Evolutionary conservation across 192 early-diverging fungal genomes (phyloP).

Genomic region (Mortierella hygrophila): DNA sequence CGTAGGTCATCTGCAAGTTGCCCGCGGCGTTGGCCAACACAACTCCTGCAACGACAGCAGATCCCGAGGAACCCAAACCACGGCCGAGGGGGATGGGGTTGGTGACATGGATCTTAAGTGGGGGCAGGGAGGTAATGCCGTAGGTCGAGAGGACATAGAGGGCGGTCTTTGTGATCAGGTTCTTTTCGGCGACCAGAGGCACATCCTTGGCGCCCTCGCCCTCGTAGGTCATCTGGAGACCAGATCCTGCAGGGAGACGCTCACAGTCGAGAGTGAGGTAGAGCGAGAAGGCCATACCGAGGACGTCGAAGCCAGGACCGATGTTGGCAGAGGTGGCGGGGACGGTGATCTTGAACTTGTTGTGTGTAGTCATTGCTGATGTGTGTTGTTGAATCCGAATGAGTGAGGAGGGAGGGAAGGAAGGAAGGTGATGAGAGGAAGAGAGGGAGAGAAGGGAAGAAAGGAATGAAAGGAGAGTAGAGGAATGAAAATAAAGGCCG

Average conservation of each 20-base stretch:
- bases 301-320: constrained; percentile 97
- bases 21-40: constrained; percentile 84
- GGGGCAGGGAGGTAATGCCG: constrained; percentile 72
- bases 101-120: constrained; percentile 79
- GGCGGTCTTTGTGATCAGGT: constrained; percentile 95
- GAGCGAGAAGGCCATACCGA: constrained; percentile 92
- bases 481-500: background rate
- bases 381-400: background rate
- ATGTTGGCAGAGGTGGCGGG: constrained; percentile 98
- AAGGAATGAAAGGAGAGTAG: background rate
- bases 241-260: constrained; percentile 28
- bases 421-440: background rate
- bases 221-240: constrained; percentile 66
- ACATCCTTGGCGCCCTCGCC: constrained; percentile 82
- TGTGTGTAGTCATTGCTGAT: constrained; percentile 27
- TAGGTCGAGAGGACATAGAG: constrained; percentile 86
- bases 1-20: constrained; percentile 72
- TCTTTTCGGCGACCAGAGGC: constrained; percentile 81
- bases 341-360: constrained; percentile 80
- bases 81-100: constrained; percentile 97
- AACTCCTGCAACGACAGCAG: constrained; percentile 96
- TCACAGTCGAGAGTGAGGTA: constrained; percentile 80
- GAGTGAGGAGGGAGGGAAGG: constrained; percentile 3
- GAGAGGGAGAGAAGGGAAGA: background rate
- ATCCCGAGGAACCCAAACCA: constrained; percentile 96